phyloP scores from a whole-genome alignment of 2,329 filamentous ascomycete species.

The Paraconiothyrium brasiliense region DNA sequence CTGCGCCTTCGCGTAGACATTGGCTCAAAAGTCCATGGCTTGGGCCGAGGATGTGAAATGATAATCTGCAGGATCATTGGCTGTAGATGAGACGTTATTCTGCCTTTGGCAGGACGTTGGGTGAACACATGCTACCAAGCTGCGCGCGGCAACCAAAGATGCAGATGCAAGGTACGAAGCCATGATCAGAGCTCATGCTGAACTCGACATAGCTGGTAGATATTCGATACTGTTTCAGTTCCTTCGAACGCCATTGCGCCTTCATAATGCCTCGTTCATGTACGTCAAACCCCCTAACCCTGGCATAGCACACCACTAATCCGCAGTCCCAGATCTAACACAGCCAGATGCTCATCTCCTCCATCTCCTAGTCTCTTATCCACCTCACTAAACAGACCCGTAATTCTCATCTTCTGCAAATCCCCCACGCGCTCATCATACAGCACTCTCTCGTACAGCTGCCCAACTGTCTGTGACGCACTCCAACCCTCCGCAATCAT shows the following conservation, averaged over 20 bases:
- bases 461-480: conserved; percentile 83
- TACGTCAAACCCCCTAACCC: conserved; percentile 21
- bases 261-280: neutral
- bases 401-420: conserved; percentile 88
- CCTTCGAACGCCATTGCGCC: neutral
- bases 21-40: neutral
- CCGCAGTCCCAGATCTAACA: conserved; percentile 84
- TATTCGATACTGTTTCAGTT: neutral
- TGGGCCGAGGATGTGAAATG: conserved; percentile 11
- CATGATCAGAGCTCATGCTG: neutral
- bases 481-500: conserved; percentile 98
- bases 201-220: neutral
- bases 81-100: neutral
- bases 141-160: too few relatives aligned
- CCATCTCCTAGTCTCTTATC: conserved; percentile 96
- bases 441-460: conserved; percentile 85
- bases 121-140: neutral
- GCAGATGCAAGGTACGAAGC: neutral
- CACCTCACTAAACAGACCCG: conserved; percentile 88
- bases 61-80: conserved; percentile 3
- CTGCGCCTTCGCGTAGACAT: conserved; percentile 7
- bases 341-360: conserved; percentile 91
- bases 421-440: conserved; percentile 86
- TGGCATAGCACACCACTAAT: conserved; percentile 77
- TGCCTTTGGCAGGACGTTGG: neutral